Percentiles rank a stretch among this genome's conserved stretches.
Conservation (phyloP, 371 early-diverging fungal genomes). For the Smittium mucronatum region DNA sequence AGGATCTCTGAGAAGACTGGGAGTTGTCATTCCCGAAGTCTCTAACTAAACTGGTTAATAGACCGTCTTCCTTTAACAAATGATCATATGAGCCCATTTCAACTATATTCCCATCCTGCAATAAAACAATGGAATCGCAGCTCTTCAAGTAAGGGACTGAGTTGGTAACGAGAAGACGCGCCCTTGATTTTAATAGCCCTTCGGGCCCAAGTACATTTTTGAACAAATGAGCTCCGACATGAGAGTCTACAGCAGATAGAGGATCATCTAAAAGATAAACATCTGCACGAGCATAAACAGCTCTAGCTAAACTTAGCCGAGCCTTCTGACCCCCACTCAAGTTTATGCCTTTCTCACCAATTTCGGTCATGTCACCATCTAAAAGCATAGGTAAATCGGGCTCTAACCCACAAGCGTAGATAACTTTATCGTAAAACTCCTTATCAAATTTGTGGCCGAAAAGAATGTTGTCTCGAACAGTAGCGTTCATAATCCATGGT, state of each 20-base stretch:
- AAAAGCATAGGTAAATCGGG: slow-evolving; percentile 63
- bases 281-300: slow-evolving; percentile 74
- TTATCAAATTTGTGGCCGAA: slow-evolving; percentile 75
- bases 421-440: slow-evolving; percentile 48
- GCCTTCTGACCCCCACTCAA: slow-evolving; percentile 77
- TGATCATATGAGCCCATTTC: slow-evolving; percentile 52
- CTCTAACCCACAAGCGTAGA: slow-evolving; percentile 46
- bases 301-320: slow-evolving; percentile 63
- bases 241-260: slow-evolving; percentile 61
- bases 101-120: slow-evolving; percentile 57
- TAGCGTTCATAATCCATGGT: slow-evolving; percentile 91
- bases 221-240: slow-evolving; percentile 77
- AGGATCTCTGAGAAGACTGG: background rate
- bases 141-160: slow-evolving; percentile 61
- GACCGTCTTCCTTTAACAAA: slow-evolving; percentile 45
- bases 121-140: slow-evolving; percentile 50
- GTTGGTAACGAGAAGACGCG: slow-evolving; percentile 80
- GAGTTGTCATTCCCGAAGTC: slow-evolving; percentile 10
- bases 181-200: slow-evolving; percentile 61
- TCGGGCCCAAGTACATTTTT: slow-evolving; percentile 67
- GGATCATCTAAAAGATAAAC: slow-evolving; percentile 73
- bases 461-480: slow-evolving; percentile 76
- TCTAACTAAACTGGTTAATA: slow-evolving; percentile 31
- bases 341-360: slow-evolving; percentile 87
- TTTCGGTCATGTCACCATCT: slow-evolving; percentile 79